Evolutionary conservation across 2,329 filamentous ascomycete species (phyloP).

Genomic region (Arthroderma sp.): DNA sequence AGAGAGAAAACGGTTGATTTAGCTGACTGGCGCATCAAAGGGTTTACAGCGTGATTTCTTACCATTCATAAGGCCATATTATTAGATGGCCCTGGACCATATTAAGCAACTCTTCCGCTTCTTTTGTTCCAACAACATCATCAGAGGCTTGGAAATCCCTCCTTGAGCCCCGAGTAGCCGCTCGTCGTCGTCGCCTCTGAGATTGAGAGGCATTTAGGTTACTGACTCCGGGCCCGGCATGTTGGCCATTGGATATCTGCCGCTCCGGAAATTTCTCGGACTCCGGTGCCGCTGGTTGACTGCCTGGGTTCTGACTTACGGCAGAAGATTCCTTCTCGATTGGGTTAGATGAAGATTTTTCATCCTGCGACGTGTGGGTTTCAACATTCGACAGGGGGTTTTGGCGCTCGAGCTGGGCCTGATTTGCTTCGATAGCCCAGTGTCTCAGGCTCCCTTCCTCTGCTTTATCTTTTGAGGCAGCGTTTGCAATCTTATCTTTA

Average conservation of each 20-base stretch:
- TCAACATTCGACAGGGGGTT: constrained; percentile 19
- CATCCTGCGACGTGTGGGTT: constrained; percentile 24
- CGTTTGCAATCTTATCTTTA: constrained; percentile 19
- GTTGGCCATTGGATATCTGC: constrained; percentile 17
- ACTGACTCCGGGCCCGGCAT: constrained; percentile 27
- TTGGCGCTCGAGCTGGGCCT: constrained; percentile 22
- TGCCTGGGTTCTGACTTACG: constrained; percentile 14
- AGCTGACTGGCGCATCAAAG: not conserved
- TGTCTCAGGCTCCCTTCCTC: constrained; percentile 24
- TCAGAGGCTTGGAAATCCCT: constrained; percentile 45
- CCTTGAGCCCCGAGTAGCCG: constrained; percentile 34
- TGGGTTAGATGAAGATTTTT: constrained; percentile 29
- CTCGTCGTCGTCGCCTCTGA: constrained; percentile 28
- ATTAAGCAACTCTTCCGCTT: constrained; percentile 69
- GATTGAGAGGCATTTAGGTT: constrained; percentile 24
- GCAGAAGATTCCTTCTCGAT: constrained; percentile 17
- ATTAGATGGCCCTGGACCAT: constrained; percentile 81
- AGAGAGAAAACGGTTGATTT: not conserved
- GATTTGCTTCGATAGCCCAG: constrained; percentile 21
- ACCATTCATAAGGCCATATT: constrained; percentile 89
- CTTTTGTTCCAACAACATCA: constrained; percentile 59
- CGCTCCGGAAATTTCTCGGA: constrained; percentile 20
- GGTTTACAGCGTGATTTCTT: constrained; percentile 14
- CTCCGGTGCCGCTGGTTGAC: constrained; percentile 11
- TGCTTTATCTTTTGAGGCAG: constrained; percentile 10